A percentile compares a stretch with the other conserved stretches of the same genome.
These are phyloP conservation scores for Mycena alexandri DNA, from an alignment of 768 basidiomycete genomes.

Conservation along the genomic window DNA sequence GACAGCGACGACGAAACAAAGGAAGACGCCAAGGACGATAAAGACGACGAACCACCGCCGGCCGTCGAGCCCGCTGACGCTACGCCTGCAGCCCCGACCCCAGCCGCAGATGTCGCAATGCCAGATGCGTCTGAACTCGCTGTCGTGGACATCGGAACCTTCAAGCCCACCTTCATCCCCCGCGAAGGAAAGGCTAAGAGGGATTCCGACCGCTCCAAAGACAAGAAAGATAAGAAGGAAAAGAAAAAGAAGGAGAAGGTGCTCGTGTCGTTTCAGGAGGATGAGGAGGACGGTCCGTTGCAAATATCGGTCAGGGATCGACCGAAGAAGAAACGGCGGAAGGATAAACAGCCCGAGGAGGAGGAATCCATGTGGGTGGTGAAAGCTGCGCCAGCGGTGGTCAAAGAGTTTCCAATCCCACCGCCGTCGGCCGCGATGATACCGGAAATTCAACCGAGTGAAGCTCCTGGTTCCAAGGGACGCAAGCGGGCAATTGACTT, in stretches of 20 bases:
- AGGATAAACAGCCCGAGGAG: conserved; percentile 52
- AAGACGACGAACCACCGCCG: conserved; percentile 39
- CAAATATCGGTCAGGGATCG: conserved; percentile 41
- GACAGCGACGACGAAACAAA: conserved; percentile 80
- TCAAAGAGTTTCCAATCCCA: conserved; percentile 46
- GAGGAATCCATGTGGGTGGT: conserved; percentile 80
- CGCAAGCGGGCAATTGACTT: conserved; percentile 84
- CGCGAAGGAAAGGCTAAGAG: conserved; percentile 62
- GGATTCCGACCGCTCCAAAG: conserved; percentile 39
- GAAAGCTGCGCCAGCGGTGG: conserved; percentile 66
- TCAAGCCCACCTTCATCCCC: conserved; percentile 91
- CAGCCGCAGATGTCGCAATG: conserved; percentile 19
- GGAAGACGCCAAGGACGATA: conserved; percentile 55
- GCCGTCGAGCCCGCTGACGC: conserved; percentile 14
- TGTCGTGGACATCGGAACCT: conserved; percentile 69
- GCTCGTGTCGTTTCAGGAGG: conserved; percentile 73
- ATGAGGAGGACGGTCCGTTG: conserved; percentile 50
- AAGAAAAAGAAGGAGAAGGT: conserved; percentile 66
- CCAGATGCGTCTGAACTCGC: conserved; percentile 11
- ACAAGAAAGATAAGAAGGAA: conserved; percentile 58
- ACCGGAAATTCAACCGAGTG: background rate
- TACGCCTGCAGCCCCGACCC: conserved; percentile 24
- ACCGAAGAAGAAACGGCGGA: conserved; percentile 54
- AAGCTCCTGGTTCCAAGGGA: conserved; percentile 49
- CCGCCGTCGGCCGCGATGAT: conserved; percentile 17